Base-by-base conservation (phyloP, 371 early-diverging fungal species). In the Funneliformis caledonium region DNA sequence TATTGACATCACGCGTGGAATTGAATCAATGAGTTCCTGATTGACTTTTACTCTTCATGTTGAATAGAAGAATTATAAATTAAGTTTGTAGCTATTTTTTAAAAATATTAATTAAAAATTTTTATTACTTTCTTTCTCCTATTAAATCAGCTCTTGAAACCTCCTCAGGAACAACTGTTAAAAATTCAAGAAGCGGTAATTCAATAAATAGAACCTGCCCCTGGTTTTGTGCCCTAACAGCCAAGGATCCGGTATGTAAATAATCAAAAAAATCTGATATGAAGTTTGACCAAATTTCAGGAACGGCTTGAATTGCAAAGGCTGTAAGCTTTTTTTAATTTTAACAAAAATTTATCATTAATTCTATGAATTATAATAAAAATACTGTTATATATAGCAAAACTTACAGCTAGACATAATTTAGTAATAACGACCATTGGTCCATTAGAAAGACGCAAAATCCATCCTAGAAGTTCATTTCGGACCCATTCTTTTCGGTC, bases 101-200 rank as follows among this genome's bases (percentile, higher is more conserved):
- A 50, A 11, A 62, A 11, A 52, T 16, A 75, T 80, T 62, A 78
- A 73, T 22, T 81, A 85, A 69, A 61, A 31, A 82, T 50, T 82
- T 81, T 11, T 61, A 83, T 81, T 89, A 90, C 88, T 86, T 89
- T 47, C 81, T 83, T 12, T 83, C 84, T 6, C 89, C 89, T 45
- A 88, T 82, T 14, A 94, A 79, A 67, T 91, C 87, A 7, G 89
- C 86, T 67, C 91, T 91, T 7, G 87, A 83, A 16, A 94, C 86
- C 82, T 95, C 95, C 84, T 96, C 95, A 11, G 95, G 94, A 5
- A 95, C 85, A 56, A 94, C 89, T 9, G 91, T 93, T 65, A 94
- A 81, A 68, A 95, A 92, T 43, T 95, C 95, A 4, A 96, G 83
- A 3, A 94, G 78, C 0, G 91, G 85, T 6, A 83, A 59, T 33